phyloP scores from a whole-genome alignment of 2,329 filamentous ascomycete species.

The Penicillium italicum region DNA sequence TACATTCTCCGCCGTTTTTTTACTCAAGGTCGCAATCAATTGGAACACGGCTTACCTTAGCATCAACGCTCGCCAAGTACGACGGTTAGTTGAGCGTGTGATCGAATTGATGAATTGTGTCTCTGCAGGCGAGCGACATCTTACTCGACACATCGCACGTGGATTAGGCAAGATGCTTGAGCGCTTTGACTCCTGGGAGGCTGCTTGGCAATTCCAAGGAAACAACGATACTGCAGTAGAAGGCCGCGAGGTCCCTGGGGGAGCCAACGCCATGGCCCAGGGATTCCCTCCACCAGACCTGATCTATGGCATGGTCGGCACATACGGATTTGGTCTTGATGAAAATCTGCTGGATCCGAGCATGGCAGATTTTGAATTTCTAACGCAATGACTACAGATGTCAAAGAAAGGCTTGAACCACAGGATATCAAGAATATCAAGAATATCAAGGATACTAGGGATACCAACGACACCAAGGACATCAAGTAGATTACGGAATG shows the following conservation, averaged over 20 bases:
- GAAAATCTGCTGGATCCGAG: conserved; percentile 43
- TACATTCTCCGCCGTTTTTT: conserved; percentile 46
- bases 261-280: conserved; percentile 41
- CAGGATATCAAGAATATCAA: neutral
- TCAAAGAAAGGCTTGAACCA: neutral
- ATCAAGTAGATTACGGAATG: conserved; percentile 10
- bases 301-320: conserved; percentile 45
- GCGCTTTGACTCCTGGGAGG: conserved; percentile 41
- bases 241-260: conserved; percentile 36
- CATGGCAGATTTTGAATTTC: conserved; percentile 41
- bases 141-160: conserved; percentile 42
- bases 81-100: conserved; percentile 38
- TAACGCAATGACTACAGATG: conserved; percentile 27
- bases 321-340: conserved; percentile 42
- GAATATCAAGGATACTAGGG: neutral
- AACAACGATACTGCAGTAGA: conserved; percentile 12
- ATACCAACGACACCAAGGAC: neutral
- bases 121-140: conserved; percentile 41
- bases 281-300: conserved; percentile 41
- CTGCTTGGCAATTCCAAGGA: conserved; percentile 28
- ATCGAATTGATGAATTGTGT: conserved; percentile 42
- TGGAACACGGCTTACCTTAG: conserved; percentile 44
- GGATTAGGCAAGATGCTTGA: conserved; percentile 43
- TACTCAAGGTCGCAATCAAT: conserved; percentile 45
- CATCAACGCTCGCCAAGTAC: conserved; percentile 39